Percentiles rank a stretch among this genome's conserved stretches.
phyloP scores from a whole-genome alignment of 768 basidiomycete genomes.

The Xanthoconium stramineum region DNA sequence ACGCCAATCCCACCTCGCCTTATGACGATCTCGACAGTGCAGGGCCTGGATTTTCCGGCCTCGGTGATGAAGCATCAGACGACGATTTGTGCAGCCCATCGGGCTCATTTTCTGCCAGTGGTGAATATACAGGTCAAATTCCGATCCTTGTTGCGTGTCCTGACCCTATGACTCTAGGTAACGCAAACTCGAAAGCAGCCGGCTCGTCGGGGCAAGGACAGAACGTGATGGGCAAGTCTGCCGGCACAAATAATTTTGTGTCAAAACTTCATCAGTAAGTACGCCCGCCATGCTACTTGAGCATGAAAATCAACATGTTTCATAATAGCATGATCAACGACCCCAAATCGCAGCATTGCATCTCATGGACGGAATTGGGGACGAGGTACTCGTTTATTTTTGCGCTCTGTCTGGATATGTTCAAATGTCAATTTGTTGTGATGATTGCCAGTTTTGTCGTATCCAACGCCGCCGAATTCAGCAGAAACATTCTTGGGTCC shows the following conservation, averaged over 20 bases:
- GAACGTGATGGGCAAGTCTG: slow-evolving; percentile 62
- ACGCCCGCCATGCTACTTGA: neutral
- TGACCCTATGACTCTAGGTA: slow-evolving; percentile 1
- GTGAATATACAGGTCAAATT: neutral
- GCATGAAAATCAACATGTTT: neutral
- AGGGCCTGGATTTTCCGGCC: slow-evolving; percentile 22
- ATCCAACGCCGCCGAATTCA: slow-evolving; percentile 83
- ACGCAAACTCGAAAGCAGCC: slow-evolving; percentile 13
- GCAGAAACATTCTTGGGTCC: slow-evolving; percentile 75
- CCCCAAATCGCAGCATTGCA: slow-evolving; percentile 73
- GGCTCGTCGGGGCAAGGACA: slow-evolving; percentile 35
- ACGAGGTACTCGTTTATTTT: slow-evolving; percentile 43
- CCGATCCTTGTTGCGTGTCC: neutral
- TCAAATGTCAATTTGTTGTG: neutral
- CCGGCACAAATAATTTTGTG: slow-evolving; percentile 77
- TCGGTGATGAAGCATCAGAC: slow-evolving; percentile 26
- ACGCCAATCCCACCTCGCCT: slow-evolving; percentile 23
- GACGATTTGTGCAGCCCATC: slow-evolving; percentile 24
- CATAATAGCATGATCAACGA: slow-evolving; percentile 78
- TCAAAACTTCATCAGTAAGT: slow-evolving; percentile 84
- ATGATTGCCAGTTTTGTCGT: slow-evolving; percentile 61
- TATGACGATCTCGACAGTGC: slow-evolving; percentile 64
- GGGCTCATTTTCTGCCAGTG: neutral
- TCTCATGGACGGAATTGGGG: slow-evolving; percentile 79
- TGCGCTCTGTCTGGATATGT: neutral